Base-by-base conservation (phyloP, 768 basidiomycete genomes). In the Lactarius quietus region DNA sequence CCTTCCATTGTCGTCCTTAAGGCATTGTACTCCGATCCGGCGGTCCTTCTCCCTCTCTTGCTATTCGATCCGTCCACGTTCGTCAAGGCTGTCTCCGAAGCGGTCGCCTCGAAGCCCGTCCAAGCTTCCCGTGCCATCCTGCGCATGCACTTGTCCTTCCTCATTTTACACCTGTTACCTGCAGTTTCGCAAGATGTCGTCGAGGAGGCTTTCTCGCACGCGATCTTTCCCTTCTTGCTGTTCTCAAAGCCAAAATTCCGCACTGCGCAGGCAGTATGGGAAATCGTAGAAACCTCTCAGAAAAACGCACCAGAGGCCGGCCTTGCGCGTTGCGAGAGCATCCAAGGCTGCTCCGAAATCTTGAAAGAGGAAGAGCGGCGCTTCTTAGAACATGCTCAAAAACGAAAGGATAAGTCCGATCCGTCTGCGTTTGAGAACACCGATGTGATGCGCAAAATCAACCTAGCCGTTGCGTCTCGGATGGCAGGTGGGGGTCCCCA, bases 201-300 rank as follows among this genome's bases (percentile, higher is more conserved):
- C 17, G 61, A 64, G 10, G 63, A 70, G 5, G 73, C 82, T 29
- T 83, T 85, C 66, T 77, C 84, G 66, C 75, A 78, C 36, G 72
- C 87, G 1, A 74, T 95, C 61, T 90, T 93, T 72, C 89, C 93
- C 0, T 84, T 85, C 71, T 76, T 95, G 52, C 73, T 95, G 18
- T 88, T 84, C 69, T 88, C 90, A 8, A 92, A 89, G 71, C 76
- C 88, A 3, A 82, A 87, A 58, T 83, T 87, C 66, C 87, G 85
- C 72, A 88, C 84, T 0, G 81, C 85, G 0, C 80, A 83, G 26
- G 73, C 81, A n/a, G 84, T 86, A 0, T 95, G 93, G 93, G 86
- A 86, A 61, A 74, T 83, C n/a, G 72, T 94, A n/a, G 80, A 79
- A 57, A 73, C 57, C 68, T 67, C n/a, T 68, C 74, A 62, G 69